Evolutionary conservation across 2,329 filamentous ascomycete genomes (phyloP), one percentile per base, ranked within the genome.

Genomic region (Lojkania enalia): DNA sequence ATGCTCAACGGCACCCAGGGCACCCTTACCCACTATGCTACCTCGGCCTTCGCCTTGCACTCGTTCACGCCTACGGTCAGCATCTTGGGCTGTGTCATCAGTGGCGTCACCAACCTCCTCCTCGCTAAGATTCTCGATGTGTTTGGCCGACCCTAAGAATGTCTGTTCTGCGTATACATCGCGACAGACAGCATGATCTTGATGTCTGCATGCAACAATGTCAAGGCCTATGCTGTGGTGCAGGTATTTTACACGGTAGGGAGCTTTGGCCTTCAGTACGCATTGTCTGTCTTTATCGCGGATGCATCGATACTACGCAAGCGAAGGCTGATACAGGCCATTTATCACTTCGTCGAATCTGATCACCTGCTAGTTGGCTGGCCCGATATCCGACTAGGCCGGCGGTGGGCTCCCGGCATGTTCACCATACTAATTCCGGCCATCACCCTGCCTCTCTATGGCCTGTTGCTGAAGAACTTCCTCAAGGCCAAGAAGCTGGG

Each of bases 231-330:
- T 59, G 79, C 78, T 29, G 83, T 83, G 2, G 82, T 80, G 1
- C 76, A 82, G 33, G 83, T 87, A 2, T 84, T 88, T 57, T 86
- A 85, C 58, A 77, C 76, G 38, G 77, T 85, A 18, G 85, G 85
- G 12, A 54, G 54, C 39, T 77, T 79, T 6, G 82, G 81, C 2
- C 70, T 87, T 21, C 76, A 74, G 38, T 86, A 84, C 56, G 75
- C 78, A 20, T 70, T 87, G 14, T 77, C 77, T 46, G 78, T 88
- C 14, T 82, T 88, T 55, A 80, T 86, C 42, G 82, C 84, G 11
- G 85, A 88, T 55, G 85, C 83, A 1, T 82, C 84, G 1, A 76
- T 75, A 16, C 70, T 88, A 31, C 73, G 78, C 42, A 85, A 86
- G 54, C 76, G 85, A 7, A 79, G 79, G 1, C 72, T 88, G 33